Evolutionary conservation across 768 basidiomycete species (phyloP).

Genomic region (Kwoniella sp.): DNA sequence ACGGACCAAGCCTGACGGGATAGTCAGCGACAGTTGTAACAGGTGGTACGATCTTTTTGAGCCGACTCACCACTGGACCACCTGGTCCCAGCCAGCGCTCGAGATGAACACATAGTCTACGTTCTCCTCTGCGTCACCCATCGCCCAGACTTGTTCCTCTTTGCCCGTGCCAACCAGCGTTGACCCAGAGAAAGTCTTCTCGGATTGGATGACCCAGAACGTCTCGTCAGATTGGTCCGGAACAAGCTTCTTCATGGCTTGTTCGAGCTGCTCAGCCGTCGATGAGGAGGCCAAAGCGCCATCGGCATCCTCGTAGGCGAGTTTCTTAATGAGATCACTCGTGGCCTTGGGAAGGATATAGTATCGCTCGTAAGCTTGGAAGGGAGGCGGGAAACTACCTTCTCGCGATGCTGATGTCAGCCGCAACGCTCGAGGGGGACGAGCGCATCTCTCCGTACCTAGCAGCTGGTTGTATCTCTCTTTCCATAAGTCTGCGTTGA

Average conservation of each 20-base stretch:
- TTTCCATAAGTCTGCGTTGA: background rate
- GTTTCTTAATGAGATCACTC: conserved; percentile 18
- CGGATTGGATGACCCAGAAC: conserved; percentile 51
- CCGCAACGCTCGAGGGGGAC: background rate
- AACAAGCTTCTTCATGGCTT: conserved; percentile 9
- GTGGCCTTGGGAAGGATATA: conserved; percentile 26
- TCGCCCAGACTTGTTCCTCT: conserved; percentile 14
- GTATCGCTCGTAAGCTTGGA: conserved; percentile 18
- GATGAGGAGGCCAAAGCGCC: background rate
- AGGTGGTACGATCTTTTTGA: background rate
- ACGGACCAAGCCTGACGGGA: conserved; percentile 65
- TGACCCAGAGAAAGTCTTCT: conserved; percentile 36
- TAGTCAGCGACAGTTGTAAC: background rate
- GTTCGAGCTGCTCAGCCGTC: background rate
- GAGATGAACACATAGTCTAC: conserved; percentile 71
- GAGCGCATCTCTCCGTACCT: conserved; percentile 6
- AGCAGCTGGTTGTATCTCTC: conserved; percentile 23
- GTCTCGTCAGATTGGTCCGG: conserved; percentile 48
- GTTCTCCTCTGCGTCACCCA: conserved; percentile 56
- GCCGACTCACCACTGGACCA: conserved; percentile 63
- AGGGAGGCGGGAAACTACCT: conserved; percentile 21
- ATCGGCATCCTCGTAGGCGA: conserved; percentile 53
- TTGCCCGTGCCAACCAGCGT: conserved; percentile 7
- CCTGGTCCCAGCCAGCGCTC: conserved; percentile 63
- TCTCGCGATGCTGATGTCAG: background rate